phyloP scores from a whole-genome alignment of 1,284 basidiomycete genomes.

The Rhodofomes roseus region DNA sequence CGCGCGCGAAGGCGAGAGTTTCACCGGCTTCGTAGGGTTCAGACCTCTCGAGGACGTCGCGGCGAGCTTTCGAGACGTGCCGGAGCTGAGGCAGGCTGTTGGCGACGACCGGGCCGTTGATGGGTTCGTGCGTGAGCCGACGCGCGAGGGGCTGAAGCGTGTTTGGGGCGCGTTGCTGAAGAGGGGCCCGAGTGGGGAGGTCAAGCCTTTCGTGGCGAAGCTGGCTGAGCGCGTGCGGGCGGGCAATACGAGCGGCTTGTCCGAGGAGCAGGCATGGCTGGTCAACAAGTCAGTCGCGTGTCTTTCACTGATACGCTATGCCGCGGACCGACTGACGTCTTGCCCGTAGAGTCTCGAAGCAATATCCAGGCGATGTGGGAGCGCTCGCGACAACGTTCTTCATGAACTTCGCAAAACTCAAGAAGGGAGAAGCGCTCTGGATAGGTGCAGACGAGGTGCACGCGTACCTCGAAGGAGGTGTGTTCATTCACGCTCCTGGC shows the following conservation, averaged over 20 bases:
- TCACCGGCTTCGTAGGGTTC: conserved; percentile 92
- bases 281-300: conserved; percentile 40
- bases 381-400: conserved; percentile 83
- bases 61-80: conserved; percentile 61
- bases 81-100: conserved; percentile 55
- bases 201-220: conserved; percentile 10
- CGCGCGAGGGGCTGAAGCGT: conserved; percentile 55
- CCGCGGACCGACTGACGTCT: not conserved
- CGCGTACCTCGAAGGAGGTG: conserved; percentile 90
- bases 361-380: conserved; percentile 91
- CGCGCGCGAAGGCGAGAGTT: conserved; percentile 51
- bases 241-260: conserved; percentile 5
- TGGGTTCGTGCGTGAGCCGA: conserved; percentile 11
- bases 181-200: conserved; percentile 14
- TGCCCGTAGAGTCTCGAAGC: conserved; percentile 48
- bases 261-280: conserved; percentile 49
- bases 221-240: conserved; percentile 13
- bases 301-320: not conserved
- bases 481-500: conserved; percentile 12
- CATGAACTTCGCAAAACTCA: conserved; percentile 80
- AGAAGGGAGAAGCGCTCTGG: conserved; percentile 88
- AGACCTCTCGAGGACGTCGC: conserved; percentile 73
- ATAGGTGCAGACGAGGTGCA: conserved; percentile 95
- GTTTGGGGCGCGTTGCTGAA: conserved; percentile 81
- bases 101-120: conserved; percentile 11